Evolutionary conservation across 495 filamentous ascomycete genomes (phyloP).

Genomic region (Daldinia loculata): DNA sequence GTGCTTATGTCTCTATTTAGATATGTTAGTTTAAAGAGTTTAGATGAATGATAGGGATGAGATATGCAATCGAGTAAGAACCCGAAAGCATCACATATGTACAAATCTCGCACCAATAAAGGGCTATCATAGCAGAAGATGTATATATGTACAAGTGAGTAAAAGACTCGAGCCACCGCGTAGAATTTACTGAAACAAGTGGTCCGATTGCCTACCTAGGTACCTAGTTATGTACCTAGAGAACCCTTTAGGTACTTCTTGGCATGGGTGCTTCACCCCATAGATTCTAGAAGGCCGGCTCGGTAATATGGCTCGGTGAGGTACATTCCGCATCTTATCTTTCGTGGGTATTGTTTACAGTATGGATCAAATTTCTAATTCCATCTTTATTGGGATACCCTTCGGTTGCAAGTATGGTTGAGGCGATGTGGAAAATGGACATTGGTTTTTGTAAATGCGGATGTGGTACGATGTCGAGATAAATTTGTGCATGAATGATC

Average conservation of each 20-base stretch:
- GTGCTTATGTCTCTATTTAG: constrained; percentile 5
- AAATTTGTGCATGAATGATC: constrained; percentile 13
- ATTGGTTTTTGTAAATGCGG: constrained; percentile 16
- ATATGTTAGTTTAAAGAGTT: background rate
- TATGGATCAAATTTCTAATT: constrained; percentile 7
- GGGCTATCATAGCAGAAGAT: background rate
- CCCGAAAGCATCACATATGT: constrained; percentile 12
- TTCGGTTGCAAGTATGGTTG: constrained; percentile 13
- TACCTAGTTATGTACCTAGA: too few species aligned
- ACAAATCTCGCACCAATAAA: constrained; percentile 15
- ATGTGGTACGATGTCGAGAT: constrained; percentile 21
- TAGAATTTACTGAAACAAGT: constrained; percentile 21
- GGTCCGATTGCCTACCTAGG: constrained; percentile 15
- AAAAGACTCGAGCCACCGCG: constrained; percentile 2
- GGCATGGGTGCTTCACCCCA: constrained; percentile 11
- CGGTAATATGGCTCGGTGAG: constrained; percentile 16
- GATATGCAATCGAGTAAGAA: background rate
- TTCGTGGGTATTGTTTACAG: background rate
- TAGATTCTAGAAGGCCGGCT: constrained; percentile 14
- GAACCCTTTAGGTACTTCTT: too few species aligned
- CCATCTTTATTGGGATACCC: background rate
- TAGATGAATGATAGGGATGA: background rate
- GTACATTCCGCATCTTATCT: constrained; percentile 1
- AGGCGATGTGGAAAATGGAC: constrained; percentile 30
- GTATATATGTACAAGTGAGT: constrained; percentile 1